A percentile compares a stretch with the other conserved stretches of the same genome.
Conservation (phyloP, 768 basidiomycete species). For the Cystofilobasidium bisporidii region DNA sequence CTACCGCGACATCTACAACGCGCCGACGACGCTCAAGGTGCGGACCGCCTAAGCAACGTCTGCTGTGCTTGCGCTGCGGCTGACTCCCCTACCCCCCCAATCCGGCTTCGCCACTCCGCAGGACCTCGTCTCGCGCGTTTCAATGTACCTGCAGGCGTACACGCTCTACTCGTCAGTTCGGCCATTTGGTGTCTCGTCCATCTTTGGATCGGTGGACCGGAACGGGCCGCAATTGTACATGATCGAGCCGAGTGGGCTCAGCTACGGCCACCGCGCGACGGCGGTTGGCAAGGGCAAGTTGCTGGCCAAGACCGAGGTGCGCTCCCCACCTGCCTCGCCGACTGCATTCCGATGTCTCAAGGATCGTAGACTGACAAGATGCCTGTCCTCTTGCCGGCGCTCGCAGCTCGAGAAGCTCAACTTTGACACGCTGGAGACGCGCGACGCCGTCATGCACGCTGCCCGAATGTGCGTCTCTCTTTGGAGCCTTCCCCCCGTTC, state of each 20-base stretch:
- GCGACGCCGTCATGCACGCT: conserved; percentile 83
- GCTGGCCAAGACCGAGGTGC: conserved; percentile 80
- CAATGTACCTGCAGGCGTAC: conserved; percentile 85
- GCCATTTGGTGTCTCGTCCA: conserved; percentile 90
- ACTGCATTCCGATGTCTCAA: too few relatives aligned
- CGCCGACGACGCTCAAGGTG: conserved; percentile 72
- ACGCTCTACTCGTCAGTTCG: conserved; percentile 96
- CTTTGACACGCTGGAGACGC: conserved; percentile 62
- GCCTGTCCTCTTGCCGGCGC: too few relatives aligned
- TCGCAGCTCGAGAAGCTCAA: conserved; percentile 75
- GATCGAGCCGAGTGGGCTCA: conserved; percentile 89
- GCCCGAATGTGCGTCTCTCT: conserved; percentile 71
- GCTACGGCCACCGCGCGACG: conserved; percentile 85
- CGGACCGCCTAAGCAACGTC: conserved; percentile 25
- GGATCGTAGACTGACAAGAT: not conserved
- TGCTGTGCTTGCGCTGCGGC: too few relatives aligned
- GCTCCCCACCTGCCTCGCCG: too few relatives aligned
- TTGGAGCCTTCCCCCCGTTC: not conserved
- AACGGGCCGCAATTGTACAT: conserved; percentile 76
- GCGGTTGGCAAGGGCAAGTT: conserved; percentile 99
- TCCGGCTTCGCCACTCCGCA: conserved; percentile 32
- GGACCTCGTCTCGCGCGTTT: conserved; percentile 65
- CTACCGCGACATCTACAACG: conserved; percentile 62
- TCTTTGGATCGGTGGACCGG: conserved; percentile 81
- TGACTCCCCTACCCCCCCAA: not conserved